Base-by-base conservation (phyloP, 768 basidiomycete genomes). In the Hirschioporus abietinus region DNA sequence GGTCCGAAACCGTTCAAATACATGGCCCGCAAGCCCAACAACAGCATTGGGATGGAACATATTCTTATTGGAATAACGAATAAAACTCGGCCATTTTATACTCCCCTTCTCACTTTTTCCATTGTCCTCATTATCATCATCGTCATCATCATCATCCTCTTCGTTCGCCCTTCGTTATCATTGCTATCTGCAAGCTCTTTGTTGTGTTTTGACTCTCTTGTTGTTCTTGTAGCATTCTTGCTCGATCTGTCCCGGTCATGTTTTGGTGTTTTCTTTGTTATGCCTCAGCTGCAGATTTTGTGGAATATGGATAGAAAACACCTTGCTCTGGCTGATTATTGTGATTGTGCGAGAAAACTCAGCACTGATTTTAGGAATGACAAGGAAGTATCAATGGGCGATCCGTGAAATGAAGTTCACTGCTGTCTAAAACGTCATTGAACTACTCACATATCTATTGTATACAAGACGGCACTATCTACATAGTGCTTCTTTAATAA, bases 201-300 rank as follows among this genome's bases (percentile, higher is more conserved):
- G 42, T 52, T 52, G 42, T 52, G 42, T 52, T 52, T 52, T 52
- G 20, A 52, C 20, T 52, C 15, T 52, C 42, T 52, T 52, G 42
- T 52, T 52, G 42, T 52, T 52, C 42, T 52, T 52, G 42, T 52
- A 52, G 42, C 42, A 52, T 52, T 52, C 42, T 52, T 52, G 42
- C 42, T 52, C 42, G 42, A 52, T 52, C 42, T 52, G 42, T 52
- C 42, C 12, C 42, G 3, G 42, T 52, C 42, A 52, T 52, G 42
- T 52, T 20, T 52, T 10, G 42, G 42, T 52, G 42, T 52, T 52
- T 52, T 52, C 42, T 52, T 52, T 52, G 42, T 52, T 52, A 52
- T 12, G 42, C 12, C 42, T 52, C 42, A 52, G 20, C 42, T 52
- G 42, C 42, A 52, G 20, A 52, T 52, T 20, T 2, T 52, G 42